These are phyloP conservation scores for Syncephalastrum contaminatum DNA, from an alignment of 371 early-diverging fungal genomes.

Conservation along the genomic window DNA sequence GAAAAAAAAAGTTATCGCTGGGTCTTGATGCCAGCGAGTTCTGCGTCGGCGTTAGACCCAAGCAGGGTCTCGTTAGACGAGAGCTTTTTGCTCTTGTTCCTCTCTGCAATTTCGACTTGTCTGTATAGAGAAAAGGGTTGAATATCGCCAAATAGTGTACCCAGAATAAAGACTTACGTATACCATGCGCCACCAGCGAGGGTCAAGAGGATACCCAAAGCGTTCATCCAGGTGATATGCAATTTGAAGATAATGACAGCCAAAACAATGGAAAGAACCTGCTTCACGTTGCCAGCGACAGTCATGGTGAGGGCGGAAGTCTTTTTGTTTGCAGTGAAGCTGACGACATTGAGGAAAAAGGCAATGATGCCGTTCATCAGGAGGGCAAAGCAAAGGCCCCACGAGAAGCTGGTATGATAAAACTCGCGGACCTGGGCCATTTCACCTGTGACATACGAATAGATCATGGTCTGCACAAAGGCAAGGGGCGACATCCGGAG, in stretches of 20 bases:
- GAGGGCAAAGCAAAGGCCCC: slow-evolving; percentile 53
- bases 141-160: not conserved
- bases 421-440: slow-evolving; percentile 52
- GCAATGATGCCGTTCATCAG: slow-evolving; percentile 79
- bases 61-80: slow-evolving; percentile 7
- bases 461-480: slow-evolving; percentile 69
- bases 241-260: slow-evolving; percentile 76
- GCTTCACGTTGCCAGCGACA: slow-evolving; percentile 90
- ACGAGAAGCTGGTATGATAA: slow-evolving; percentile 43
- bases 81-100: slow-evolving; percentile 11
- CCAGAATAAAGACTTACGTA: slow-evolving; percentile 29
- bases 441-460: slow-evolving; percentile 74
- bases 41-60: not conserved
- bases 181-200: slow-evolving; percentile 75
- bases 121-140: slow-evolving; percentile 2
- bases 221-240: slow-evolving; percentile 64
- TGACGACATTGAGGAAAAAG: slow-evolving; percentile 79
- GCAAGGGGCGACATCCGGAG: slow-evolving; percentile 82
- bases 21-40: slow-evolving; percentile 10
- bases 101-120: slow-evolving; percentile 13
- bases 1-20: slow-evolving; percentile 5
- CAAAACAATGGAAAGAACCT: slow-evolving; percentile 77
- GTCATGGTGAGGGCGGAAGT: slow-evolving; percentile 87
- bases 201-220: slow-evolving; percentile 75
- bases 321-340: slow-evolving; percentile 84